Base-by-base conservation (phyloP, 208 protist genomes). In the Strigomonas culicis region DNA sequence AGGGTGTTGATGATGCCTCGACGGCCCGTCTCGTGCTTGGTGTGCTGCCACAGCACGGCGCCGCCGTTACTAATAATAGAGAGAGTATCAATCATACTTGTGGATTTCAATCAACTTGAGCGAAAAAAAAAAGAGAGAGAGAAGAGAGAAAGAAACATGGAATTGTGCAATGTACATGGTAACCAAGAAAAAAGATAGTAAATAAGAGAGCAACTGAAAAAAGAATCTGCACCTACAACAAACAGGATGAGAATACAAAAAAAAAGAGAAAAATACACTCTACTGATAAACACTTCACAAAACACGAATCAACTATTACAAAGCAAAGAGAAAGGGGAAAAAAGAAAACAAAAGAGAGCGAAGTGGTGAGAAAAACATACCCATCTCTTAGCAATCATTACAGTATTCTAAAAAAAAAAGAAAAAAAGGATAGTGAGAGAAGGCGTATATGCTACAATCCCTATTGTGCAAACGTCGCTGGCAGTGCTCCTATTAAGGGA, bases 51-150 rank as follows among this genome's bases (percentile, higher is more conserved):
- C 10, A 99, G 72, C 39, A 98, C 96, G 24, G 96, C 66, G 19
- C 97, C 97, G 50, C 96, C 96, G 63, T 96, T 91, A 59, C 87
- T 95, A 41, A 98, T 75, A 31, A 99, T 87, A 15, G 86, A 86
- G 31, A 98, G 69, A 10, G 94, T 87, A 68, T 99, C 97, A 47
- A 99, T 85, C 97, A 98, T 99, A n/a, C 2, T 46, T 58, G 21
- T 58, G 6, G 47, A 19, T 53, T 53, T 53, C 27, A 21, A 30
- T 24, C 27, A 21, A 19, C 11, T 53, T 53, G 28, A 44, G 36
- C 15, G 4, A 61, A 24, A 39, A 44, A 22, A 46, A 28, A 22
- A 39, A 17, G 27, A 61, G n/a, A 31, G 6, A 61, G 27, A 17
- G 57, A 21, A 61, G 7, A 61, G 13, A 59, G 4, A 41, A 13